These are phyloP conservation scores for Fusarium mundagurra DNA, from an alignment of 2,329 filamentous ascomycete genomes.

Conservation along the genomic window DNA sequence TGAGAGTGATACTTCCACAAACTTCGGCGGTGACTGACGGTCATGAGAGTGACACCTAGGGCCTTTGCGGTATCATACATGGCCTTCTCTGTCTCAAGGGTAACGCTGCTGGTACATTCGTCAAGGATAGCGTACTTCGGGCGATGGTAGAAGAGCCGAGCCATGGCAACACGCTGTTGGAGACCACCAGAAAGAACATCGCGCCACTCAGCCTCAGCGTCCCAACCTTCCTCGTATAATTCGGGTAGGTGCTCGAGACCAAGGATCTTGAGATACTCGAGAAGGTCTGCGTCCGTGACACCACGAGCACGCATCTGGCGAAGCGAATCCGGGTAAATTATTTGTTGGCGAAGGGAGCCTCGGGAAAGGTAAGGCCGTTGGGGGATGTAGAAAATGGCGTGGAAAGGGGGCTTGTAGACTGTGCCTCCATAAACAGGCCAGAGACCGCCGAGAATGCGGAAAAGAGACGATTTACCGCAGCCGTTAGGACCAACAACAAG, in stretches of 20 bases:
- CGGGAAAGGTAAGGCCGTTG: slow-evolving; percentile 93
- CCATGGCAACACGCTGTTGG: slow-evolving; percentile 97
- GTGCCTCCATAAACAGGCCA: slow-evolving; percentile 98
- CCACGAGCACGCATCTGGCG: slow-evolving; percentile 88
- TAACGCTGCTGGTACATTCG: slow-evolving; percentile 96
- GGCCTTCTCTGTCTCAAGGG: slow-evolving; percentile 89
- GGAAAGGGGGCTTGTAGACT: slow-evolving; percentile 89
- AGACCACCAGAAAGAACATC: slow-evolving; percentile 92
- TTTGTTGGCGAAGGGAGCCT: slow-evolving; percentile 92
- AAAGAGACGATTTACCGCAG: slow-evolving; percentile 95
- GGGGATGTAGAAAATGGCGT: slow-evolving; percentile 97
- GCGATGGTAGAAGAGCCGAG: slow-evolving; percentile 89
- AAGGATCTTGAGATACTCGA: slow-evolving; percentile 78
- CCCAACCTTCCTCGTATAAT: slow-evolving; percentile 81
- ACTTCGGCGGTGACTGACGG: slow-evolving; percentile 88
- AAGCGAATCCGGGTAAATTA: slow-evolving; percentile 92
- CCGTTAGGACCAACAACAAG: slow-evolving; percentile 97
- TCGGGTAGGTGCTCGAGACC: slow-evolving; percentile 86
- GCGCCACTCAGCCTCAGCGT: slow-evolving; percentile 95
- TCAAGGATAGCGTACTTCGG: slow-evolving; percentile 96
- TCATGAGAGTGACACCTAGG: slow-evolving; percentile 94
- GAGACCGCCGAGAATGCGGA: slow-evolving; percentile 93
- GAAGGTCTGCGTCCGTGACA: slow-evolving; percentile 82
- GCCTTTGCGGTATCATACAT: slow-evolving; percentile 98
- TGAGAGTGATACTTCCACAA: slow-evolving; percentile 96